Evolutionary conservation across 2,329 filamentous ascomycete genomes (phyloP), one percentile per base, ranked within the genome.

Genomic region (Colletotrichum sp.): DNA sequence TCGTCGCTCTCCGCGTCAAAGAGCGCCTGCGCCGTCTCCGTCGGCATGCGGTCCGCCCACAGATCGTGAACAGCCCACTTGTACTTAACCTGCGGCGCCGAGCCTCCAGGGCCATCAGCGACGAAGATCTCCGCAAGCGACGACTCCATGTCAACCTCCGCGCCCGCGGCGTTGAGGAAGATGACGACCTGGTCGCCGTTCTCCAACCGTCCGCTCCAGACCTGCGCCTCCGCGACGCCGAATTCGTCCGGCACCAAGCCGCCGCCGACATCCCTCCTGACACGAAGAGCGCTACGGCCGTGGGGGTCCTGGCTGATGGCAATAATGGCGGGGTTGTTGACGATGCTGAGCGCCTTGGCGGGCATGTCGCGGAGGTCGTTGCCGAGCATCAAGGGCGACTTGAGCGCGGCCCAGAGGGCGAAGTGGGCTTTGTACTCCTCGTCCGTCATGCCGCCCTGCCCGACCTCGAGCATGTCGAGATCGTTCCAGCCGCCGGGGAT

Each of bases 341-440:
- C 48, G 58, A 80, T 78, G 70, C 74, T 70, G 30, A 79, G 75
- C 10, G 79, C 64, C 8, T 72, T 60, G 60, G 77, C 70, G 55
- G 71, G 67, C 62, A 80, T 75, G 24, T 71, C 68, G 79, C 80
- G 79, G 30, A 88, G 79, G 65, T 85, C 83, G 13, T 84, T 84
- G 24, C 86, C 85, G 62, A 88, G 84, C 52, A 88, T 85, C 13
- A 88, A 78, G 15, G 86, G 86, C 1, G 85, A 86, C 78, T 88
- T 88, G 69, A 87, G 84, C 65, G 87, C 86, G 3, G 87, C 85
- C 87, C 86, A 88, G 79, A 88, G 84, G 28, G 86, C 81, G 64
- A 88, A 87, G 76, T 88, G 87, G 18, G 86, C 84, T 65, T 84
- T 83, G 79, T 87, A 84, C 78, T 88, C 83, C 30, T 84, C 76